Conservation (phyloP, 129 eudicot genomes). For the Cynara cardunculus region DNA sequence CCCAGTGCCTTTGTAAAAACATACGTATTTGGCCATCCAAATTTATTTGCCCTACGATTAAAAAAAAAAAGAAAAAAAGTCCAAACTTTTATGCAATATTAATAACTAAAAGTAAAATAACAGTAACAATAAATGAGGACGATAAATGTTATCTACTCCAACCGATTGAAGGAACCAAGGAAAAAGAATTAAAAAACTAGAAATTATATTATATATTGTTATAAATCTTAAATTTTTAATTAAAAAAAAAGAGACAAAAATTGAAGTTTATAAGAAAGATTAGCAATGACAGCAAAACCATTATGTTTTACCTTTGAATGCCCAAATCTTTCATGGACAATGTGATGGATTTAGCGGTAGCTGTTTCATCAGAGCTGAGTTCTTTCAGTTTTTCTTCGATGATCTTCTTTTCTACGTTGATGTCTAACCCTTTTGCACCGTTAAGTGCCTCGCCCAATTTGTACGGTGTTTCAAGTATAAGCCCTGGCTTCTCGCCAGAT, state of each 20-base stretch:
- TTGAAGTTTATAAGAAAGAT: background rate
- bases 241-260: background rate
- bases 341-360: slow-evolving; percentile 33
- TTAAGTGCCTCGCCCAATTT: slow-evolving; percentile 47
- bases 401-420: slow-evolving; percentile 37
- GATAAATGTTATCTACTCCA: background rate
- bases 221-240: background rate
- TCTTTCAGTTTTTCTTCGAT: slow-evolving; percentile 36
- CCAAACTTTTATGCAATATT: background rate
- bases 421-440: slow-evolving; percentile 39
- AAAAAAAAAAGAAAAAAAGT: background rate
- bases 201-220: background rate
- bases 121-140: background rate
- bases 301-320: slow-evolving; percentile 36
- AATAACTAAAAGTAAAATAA: background rate
- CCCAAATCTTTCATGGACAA: slow-evolving; percentile 54
- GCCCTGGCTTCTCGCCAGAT: slow-evolving; percentile 44
- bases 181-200: background rate
- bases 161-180: background rate
- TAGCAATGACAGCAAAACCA: background rate
- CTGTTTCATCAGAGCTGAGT: slow-evolving; percentile 20
- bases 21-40: slow-evolving; percentile 68
- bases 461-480: slow-evolving; percentile 43
- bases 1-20: slow-evolving; percentile 68
- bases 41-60: slow-evolving; percentile 30